Evolutionary conservation across 257 asterid species (phyloP), one percentile per base, ranked within the genome.

Genomic region (Echites panduratus): DNA sequence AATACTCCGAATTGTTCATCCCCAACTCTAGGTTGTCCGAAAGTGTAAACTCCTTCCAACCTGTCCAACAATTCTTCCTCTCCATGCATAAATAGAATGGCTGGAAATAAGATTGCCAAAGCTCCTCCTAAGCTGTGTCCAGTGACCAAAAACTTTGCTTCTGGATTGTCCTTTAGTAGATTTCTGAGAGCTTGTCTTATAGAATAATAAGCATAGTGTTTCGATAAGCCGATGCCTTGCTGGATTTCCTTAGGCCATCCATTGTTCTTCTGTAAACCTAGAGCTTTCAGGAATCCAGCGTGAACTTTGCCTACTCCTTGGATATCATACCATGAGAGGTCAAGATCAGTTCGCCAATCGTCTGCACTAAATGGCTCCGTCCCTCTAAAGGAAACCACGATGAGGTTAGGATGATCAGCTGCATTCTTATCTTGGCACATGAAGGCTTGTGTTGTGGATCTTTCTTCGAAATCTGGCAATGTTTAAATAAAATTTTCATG

Each of bases 101-200:
- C 77, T 4, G 77, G 83, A 38, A 85, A 85, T 32, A 90, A 27
- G 26, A 89, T 77, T 45, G 96, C 96, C 54, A 90, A 44, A 26
- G 96, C 94, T 77, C 87, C 97, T 10, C 96, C 97, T 24, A 90
- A 76, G 81, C 96, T 90, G 77, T 90, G 97, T 49, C 96, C 97
- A 5, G 96, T 79, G 76, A 90, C 12, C 47, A 89, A 66, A 66
- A 87, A 83, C 19, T 80, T 85, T 7, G 86, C 84, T 4, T 83
- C 70, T 16, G 74, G 66, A 13, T 86, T 81, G 26, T 80, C 79
- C 0, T 54, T 54, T 70, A 87, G 13, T 62, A 85, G 72, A 67
- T 65, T 52, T 73, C 78, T 86, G 4, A 90, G 77, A 32, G 57
- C 75, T 54, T 89, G 86, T 26, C 88, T 76, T 29, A 91, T 29